Evolutionary conservation across 2,329 filamentous ascomycete genomes (phyloP).

Genomic region (Passalora sequoiae): DNA sequence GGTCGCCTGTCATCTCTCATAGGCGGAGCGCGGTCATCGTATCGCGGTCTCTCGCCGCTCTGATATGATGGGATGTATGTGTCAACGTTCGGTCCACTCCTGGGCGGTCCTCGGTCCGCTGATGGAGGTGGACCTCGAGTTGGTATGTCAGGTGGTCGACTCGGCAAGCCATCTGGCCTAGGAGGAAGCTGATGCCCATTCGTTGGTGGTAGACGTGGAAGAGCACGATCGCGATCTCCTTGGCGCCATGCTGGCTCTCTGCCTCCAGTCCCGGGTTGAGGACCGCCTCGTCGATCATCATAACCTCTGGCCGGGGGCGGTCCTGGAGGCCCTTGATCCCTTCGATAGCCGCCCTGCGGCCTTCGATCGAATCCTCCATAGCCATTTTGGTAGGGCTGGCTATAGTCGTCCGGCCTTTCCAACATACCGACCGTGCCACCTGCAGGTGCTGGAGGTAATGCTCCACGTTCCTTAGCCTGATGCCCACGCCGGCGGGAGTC

Average conservation of each 20-base stretch:
- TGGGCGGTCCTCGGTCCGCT: constrained; percentile 11
- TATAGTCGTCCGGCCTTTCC: constrained; percentile 55
- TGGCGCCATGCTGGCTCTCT: constrained; percentile 27
- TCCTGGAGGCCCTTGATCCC: constrained; percentile 36
- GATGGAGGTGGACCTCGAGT: constrained; percentile 26
- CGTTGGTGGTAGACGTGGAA: constrained; percentile 15
- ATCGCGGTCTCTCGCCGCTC: constrained; percentile 10
- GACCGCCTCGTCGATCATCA: constrained; percentile 26
- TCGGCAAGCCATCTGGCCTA: constrained; percentile 19
- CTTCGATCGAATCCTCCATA: constrained; percentile 25
- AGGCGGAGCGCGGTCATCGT: constrained; percentile 11
- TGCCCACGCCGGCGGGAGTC: constrained; percentile 72
- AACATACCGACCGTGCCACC: constrained; percentile 81
- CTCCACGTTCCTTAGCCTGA: constrained; percentile 70
- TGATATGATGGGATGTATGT: constrained; percentile 45
- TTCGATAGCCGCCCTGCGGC: constrained; percentile 23
- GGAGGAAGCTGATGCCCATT: constrained; percentile 31
- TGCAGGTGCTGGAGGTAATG: constrained; percentile 82
- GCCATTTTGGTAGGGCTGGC: constrained; percentile 27
- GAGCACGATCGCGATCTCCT: constrained; percentile 15
- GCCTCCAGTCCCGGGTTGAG: constrained; percentile 16
- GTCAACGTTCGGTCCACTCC: constrained; percentile 31
- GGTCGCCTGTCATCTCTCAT: no score
- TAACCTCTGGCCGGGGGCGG: constrained; percentile 20
- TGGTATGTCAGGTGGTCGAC: constrained; percentile 25